phyloP scores from a whole-genome alignment of 257 asterid genomes.

The Solanum clarkiae region DNA sequence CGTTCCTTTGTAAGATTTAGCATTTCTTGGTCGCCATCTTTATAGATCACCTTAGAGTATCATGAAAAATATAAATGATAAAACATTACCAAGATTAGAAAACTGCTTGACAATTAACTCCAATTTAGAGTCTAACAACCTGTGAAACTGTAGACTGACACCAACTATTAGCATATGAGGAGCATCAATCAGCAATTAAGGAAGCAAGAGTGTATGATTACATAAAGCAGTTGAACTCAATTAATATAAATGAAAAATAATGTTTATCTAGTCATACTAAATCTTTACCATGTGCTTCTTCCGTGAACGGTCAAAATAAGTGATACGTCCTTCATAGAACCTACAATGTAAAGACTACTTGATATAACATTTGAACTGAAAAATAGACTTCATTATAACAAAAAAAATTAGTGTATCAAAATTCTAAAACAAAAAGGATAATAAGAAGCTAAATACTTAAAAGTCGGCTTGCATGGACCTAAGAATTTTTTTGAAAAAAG shows the following conservation, averaged over 20 bases:
- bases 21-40: slow-evolving; percentile 15
- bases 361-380: not conserved
- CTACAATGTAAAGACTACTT: slow-evolving; percentile 8
- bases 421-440: not conserved
- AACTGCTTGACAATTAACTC: not conserved
- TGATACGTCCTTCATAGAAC: slow-evolving; percentile 19
- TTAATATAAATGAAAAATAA: not conserved
- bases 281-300: slow-evolving; percentile 18
- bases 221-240: not conserved
- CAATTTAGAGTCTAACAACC: not conserved
- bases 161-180: slow-evolving; percentile 1
- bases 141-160: not conserved
- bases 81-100: not conserved
- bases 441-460: not conserved
- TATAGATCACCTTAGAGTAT: slow-evolving; percentile 13
- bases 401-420: not conserved
- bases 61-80: not conserved
- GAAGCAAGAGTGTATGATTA: not conserved
- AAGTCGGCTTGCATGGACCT: not conserved
- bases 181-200: not conserved
- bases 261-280: not conserved
- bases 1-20: slow-evolving; percentile 12
- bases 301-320: slow-evolving; percentile 1
- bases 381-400: not conserved
- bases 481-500: not conserved